Evolutionary conservation across 345 rosid genomes (phyloP), one percentile per base, ranked within the genome.

Genomic region (Eucalyptus tenuipes): DNA sequence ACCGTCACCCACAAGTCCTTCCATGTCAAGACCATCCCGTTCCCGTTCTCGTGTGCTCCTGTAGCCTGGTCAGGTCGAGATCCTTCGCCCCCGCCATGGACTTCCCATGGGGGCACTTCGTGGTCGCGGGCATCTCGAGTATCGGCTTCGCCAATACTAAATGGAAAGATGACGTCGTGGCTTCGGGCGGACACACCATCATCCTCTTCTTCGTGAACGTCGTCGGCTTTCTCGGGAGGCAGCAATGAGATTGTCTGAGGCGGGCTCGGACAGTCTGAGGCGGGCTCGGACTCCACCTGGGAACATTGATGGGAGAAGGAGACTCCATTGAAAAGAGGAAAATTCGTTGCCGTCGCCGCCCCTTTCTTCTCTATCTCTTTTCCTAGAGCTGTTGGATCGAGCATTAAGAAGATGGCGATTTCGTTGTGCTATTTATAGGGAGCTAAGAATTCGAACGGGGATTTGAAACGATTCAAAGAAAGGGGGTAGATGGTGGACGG

Each of bases 1-100:
- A 91, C 94, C 9, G 89, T 90, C 42, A 94, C 95, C 87, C 88
- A 89, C 18, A 94, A 59, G 40, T 92, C 95, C 49, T 87, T 90
- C 96, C 96, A 93, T 29, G 95, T 93, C 91, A 93, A 27, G 89
- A 52, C 88, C 92, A 49, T 68, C 33, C 18, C 27, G 10, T 24
- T 20, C 64, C 31, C 57, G 16, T 2, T 24, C 57, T 27, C 48
- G 24, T 17, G 47, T 44, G 82, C 82, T 37, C 27, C 15, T 40
- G 82, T 75, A 22, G 14, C 24, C 13, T 13, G 47, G 47, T 37
- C 27, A 13, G 15, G 82, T 75, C 11, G 27, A 11, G 82, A 20
- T 75, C 29, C 47, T 18, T 33, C 0, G 44, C 44, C 2, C 8
- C 22, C 42, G 13, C 47, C 82, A 11, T 20, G 82, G 47, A 20